phyloP scores from a whole-genome alignment of 306 rosid species.

The Rosa multiflora region DNA sequence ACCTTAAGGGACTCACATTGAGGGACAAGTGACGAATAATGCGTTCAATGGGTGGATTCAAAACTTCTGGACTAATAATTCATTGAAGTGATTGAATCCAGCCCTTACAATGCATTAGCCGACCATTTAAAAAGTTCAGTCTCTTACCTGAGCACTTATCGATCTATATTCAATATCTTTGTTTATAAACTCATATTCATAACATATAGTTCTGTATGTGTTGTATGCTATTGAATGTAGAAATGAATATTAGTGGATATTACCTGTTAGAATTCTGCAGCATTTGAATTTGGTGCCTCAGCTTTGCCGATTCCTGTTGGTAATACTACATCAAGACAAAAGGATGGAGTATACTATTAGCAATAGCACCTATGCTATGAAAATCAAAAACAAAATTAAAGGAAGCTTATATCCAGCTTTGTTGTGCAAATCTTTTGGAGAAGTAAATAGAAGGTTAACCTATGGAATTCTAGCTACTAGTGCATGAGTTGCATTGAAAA shows the following conservation, averaged over 20 bases:
- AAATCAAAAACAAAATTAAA: not conserved
- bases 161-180: not conserved
- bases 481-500: not conserved
- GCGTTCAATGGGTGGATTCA: not conserved
- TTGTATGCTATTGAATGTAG: not conserved
- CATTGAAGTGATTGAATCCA: not conserved
- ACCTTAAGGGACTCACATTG: not conserved
- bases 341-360: not conserved
- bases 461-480: not conserved
- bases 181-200: not conserved
- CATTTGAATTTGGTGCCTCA: constrained; percentile 89
- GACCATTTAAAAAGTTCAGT: not conserved
- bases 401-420: not conserved
- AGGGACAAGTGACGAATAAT: not conserved
- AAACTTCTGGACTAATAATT: not conserved
- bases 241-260: not conserved
- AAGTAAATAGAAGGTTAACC: not conserved
- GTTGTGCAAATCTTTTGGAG: not conserved
- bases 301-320: constrained; percentile 93
- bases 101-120: not conserved
- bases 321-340: constrained; percentile 52
- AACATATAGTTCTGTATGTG: not conserved
- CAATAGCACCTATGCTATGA: not conserved
- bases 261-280: constrained; percentile 93
- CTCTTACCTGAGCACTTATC: not conserved